Percentiles rank a stretch among this genome's conserved stretches.
Evolutionary conservation across 768 basidiomycete species (phyloP).

Genomic region (Saitozyma sp.): DNA sequence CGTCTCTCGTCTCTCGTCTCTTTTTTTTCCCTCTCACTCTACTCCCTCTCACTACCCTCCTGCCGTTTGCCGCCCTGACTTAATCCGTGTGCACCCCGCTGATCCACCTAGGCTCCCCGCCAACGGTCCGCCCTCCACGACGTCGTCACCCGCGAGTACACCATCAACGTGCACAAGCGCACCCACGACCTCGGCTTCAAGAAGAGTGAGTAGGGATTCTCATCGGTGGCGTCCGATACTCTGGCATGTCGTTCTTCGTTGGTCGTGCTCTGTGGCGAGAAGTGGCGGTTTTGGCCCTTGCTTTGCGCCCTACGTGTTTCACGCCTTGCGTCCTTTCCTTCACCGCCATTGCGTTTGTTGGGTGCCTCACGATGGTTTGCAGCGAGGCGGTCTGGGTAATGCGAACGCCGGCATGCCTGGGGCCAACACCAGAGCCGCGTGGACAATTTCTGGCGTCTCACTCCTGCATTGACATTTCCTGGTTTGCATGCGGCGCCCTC

Average conservation of each 20-base stretch:
- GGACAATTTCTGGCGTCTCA: no score
- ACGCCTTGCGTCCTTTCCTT: neutral
- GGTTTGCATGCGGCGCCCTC: no score
- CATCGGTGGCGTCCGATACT: neutral
- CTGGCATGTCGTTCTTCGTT: neutral
- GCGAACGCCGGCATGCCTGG: no score
- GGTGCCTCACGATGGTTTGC: no score
- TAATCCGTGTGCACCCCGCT: neutral
- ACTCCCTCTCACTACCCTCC: no score
- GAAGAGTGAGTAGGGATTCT: conserved; percentile 63
- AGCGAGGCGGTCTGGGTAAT: no score
- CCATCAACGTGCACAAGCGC: conserved; percentile 93
- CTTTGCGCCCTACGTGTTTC: no score
- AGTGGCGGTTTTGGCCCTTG: neutral
- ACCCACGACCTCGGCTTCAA: conserved; percentile 93
- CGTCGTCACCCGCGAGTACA: conserved; percentile 98
- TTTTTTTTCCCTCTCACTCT: no score
- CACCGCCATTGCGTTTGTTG: neutral
- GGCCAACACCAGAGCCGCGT: no score
- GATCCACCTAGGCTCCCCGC: conserved; percentile 59
- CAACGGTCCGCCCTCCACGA: conserved; percentile 94
- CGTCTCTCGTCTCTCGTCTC: neutral
- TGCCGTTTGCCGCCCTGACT: no score
- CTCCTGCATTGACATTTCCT: no score
- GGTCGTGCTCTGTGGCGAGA: neutral